Evolutionary conservation across 805 yeast species (phyloP).

Genomic region (Kregervanrija delftensis): DNA sequence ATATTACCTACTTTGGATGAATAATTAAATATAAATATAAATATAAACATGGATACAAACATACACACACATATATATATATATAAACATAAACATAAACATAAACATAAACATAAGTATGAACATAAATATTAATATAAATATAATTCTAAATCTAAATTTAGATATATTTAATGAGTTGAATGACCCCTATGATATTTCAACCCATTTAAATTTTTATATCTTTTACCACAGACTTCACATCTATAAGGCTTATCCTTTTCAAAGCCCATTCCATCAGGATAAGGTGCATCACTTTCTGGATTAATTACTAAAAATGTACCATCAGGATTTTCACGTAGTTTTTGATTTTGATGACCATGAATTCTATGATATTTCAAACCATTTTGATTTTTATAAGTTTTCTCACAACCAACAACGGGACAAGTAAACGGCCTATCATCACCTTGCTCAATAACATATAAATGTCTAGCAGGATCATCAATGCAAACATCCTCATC

Average conservation of each 20-base stretch:
- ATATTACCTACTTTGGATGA: too few species aligned
- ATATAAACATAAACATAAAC: too few species aligned
- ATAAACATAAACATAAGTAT: too few species aligned
- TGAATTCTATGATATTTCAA: constrained; percentile 91
- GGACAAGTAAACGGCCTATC: constrained; percentile 96
- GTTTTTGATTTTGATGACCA: constrained; percentile 94
- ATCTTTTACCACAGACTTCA: constrained; percentile 96
- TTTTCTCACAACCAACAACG: constrained; percentile 95
- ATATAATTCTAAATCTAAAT: background rate
- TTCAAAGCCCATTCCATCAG: constrained; percentile 91
- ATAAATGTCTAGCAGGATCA: constrained; percentile 92
- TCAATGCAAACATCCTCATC: constrained; percentile 70
- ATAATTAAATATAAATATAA: too few species aligned
- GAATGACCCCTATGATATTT: constrained; percentile 97
- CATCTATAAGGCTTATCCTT: constrained; percentile 98
- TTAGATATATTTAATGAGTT: constrained; percentile 54
- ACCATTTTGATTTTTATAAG: constrained; percentile 96
- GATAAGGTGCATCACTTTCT: constrained; percentile 77
- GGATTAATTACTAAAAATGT: constrained; percentile 91
- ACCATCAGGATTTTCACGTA: constrained; percentile 89
- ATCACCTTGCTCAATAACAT: constrained; percentile 87
- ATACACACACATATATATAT: too few species aligned
- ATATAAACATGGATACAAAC: too few species aligned
- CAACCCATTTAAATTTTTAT: constrained; percentile 91
- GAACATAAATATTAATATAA: too few species aligned